Evolutionary conservation across 345 rosid species (phyloP).

Genomic region (Eucalyptus brandiana): DNA sequence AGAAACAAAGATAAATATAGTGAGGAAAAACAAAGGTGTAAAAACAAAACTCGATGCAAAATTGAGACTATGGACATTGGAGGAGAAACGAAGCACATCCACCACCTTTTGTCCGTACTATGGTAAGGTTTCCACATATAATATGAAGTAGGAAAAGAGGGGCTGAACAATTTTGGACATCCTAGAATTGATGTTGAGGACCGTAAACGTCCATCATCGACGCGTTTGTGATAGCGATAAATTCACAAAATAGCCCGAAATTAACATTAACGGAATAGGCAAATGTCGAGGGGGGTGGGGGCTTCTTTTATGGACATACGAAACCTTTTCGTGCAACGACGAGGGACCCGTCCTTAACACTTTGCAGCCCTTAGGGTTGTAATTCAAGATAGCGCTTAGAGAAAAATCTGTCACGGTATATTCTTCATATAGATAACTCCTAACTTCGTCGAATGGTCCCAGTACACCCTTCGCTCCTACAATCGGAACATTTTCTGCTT

Average conservation of each 20-base stretch:
- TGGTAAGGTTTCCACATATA: background rate
- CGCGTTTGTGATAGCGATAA: background rate
- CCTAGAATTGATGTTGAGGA: background rate
- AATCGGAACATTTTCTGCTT: background rate
- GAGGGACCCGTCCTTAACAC: too few species aligned
- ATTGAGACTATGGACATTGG: background rate
- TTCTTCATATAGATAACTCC: background rate
- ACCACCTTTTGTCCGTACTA: background rate
- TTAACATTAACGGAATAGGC: background rate
- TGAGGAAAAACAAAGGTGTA: background rate
- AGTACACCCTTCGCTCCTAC: background rate
- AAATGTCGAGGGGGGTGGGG: background rate
- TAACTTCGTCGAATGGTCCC: background rate
- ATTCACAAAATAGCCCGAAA: background rate
- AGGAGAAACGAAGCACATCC: background rate
- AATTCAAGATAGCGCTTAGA: rapidly evolving
- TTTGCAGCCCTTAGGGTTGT: too few species aligned
- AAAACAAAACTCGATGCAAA: background rate
- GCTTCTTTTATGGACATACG: background rate
- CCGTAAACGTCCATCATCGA: background rate
- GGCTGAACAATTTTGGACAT: background rate
- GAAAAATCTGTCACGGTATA: background rate
- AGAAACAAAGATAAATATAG: background rate
- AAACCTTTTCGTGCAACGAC: background rate
- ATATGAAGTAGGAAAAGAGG: background rate